phyloP scores from a whole-genome alignment of 305 asterid species.

The Fraxinus xanthoxyloides region DNA sequence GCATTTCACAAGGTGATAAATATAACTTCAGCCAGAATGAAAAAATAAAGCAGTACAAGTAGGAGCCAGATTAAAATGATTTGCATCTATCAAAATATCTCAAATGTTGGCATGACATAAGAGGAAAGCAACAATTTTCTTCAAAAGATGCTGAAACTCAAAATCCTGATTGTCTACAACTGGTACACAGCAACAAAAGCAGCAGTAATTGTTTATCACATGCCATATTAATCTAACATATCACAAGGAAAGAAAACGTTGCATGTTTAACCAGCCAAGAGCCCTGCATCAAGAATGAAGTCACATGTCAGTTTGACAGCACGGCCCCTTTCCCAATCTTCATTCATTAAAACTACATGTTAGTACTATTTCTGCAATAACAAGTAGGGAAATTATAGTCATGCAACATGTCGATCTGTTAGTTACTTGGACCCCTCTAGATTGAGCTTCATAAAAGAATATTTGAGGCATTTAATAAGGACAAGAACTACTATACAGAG shows the following conservation, averaged over 20 bases:
- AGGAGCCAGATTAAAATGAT: neutral
- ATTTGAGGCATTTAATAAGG: neutral
- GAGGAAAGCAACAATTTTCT: neutral
- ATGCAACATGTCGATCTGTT: neutral
- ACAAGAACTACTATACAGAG: neutral
- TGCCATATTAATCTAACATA: slow-evolving; percentile 9
- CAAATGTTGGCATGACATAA: neutral
- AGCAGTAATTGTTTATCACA: slow-evolving; percentile 16
- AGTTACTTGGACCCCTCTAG: neutral
- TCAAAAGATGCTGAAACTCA: neutral
- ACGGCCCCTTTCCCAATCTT: slow-evolving; percentile 1
- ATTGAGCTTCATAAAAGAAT: slow-evolving; percentile 1
- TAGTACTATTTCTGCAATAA: neutral
- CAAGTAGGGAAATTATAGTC: neutral
- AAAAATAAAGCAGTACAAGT: neutral
- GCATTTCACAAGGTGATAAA: neutral
- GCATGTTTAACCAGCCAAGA: slow-evolving; percentile 4
- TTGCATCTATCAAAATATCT: neutral
- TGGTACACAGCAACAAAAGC: neutral
- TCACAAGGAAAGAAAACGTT: neutral
- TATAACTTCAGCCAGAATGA: neutral
- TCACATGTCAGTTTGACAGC: neutral
- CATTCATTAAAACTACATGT: neutral
- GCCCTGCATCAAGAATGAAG: slow-evolving; percentile 16
- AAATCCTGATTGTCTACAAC: slow-evolving; percentile 10